phyloP scores from a whole-genome alignment of 1,139 yeast species.

The Kodamaea derodonti region DNA sequence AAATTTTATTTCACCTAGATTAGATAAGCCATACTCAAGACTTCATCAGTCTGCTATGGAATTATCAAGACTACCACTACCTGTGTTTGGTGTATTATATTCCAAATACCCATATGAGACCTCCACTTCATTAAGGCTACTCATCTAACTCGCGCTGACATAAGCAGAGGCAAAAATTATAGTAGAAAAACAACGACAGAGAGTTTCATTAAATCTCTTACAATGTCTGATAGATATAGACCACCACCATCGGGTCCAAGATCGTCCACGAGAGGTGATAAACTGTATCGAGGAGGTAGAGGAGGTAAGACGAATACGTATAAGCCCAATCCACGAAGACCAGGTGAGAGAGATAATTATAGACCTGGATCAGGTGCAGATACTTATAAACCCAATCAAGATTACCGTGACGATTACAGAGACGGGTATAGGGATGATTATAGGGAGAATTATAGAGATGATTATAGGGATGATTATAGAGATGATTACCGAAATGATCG shows the following conservation, averaged over 20 bases:
- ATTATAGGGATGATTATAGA: neutral
- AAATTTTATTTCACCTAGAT: too few relatives aligned
- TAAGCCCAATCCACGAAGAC: constrained; percentile 8
- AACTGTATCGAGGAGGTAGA: constrained; percentile 3
- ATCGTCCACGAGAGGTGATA: constrained; percentile 8
- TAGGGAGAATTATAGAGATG: neutral
- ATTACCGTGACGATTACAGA: constrained; percentile 2
- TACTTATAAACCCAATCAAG: constrained; percentile 8
- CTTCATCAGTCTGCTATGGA: too few relatives aligned
- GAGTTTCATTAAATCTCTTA: too few relatives aligned
- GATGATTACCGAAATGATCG: neutral
- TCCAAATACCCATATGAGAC: too few relatives aligned
- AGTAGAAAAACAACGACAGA: too few relatives aligned
- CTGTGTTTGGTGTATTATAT: too few relatives aligned
- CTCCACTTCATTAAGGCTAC: too few relatives aligned
- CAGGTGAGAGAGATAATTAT: constrained; percentile 10
- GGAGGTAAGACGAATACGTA: constrained; percentile 3
- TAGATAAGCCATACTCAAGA: too few relatives aligned
- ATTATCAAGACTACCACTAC: too few relatives aligned
- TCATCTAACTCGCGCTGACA: too few relatives aligned
- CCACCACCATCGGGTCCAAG: constrained; percentile 40
- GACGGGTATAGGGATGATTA: neutral
- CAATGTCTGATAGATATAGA: constrained; percentile 46
- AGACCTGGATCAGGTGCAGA: constrained; percentile 13
- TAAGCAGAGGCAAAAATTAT: too few relatives aligned